Evolutionary conservation across 192 early-diverging fungal genomes (phyloP), one percentile per base, ranked within the genome.

Genomic region (Coemansia sp.): DNA sequence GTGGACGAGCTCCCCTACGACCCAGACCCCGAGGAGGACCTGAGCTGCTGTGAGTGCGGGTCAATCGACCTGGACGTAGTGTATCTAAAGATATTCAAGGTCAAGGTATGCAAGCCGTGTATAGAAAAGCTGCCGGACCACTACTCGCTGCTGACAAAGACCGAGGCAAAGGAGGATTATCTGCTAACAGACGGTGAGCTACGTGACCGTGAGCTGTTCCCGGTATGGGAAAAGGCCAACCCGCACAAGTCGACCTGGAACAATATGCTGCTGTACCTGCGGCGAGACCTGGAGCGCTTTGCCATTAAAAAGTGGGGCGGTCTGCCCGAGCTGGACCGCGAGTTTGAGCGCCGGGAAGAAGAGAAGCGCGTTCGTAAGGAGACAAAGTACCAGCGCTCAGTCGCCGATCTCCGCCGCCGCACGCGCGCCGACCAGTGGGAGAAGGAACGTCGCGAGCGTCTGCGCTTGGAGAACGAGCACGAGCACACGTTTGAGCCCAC

Each of bases 241-340:
- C 96, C 96, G 20, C 89, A 87, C 53, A 96, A 96, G 51, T 80
- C 87, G 0, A 93, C 90, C 2, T 99, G 91, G 83, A 91, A 90
- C 72, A 92, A 92, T 68, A 99, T 99, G 96, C 81, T 92, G 61
- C 69, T 98, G 14, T 98, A 90, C 47, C 72, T 95, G 14, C 78
- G 93, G 12, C 71, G 74, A 47, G 85, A 90, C 58, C 82, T 97
- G 4, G 96, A 99, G 60, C 71, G 57, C n/a, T 99, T 90, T 76
- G 94, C 94, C 6, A 80, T 88, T 42, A 80, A 89, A 33, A 97
- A 97, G 56, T 99, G 94, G 93, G 90, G 88, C 13, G 72, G 83
- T 7, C 66, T 85, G 11, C 89, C 95, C 44, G 81, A 63, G 5
- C 68, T 99, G 18, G 96, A 99, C 69, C 53, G 68, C 19, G 94